These are phyloP conservation scores for Plasmodium gaboni DNA, from an alignment of 169 alveolate genomes.

Conservation along the genomic window DNA sequence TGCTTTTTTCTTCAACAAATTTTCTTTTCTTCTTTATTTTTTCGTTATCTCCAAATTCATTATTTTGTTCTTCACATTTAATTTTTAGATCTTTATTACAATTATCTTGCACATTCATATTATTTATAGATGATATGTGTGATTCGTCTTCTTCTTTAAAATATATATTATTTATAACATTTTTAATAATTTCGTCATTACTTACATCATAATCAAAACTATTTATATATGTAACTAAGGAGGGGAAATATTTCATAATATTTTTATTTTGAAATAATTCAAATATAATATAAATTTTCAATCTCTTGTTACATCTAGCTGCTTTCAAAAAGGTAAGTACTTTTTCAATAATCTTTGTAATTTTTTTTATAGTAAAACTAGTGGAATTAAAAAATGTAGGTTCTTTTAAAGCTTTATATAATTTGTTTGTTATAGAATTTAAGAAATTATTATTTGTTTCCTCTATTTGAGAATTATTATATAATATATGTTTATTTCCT, in stretches of 20 bases:
- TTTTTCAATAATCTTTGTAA: slow-evolving; percentile 18
- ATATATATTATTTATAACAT: slow-evolving; percentile 15
- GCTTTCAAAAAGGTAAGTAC: slow-evolving; percentile 18
- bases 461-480: neutral
- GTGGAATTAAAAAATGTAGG: slow-evolving; percentile 8
- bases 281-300: slow-evolving; percentile 35
- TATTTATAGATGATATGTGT: neutral
- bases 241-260: slow-evolving; percentile 37
- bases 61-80: neutral
- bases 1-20: too few species aligned
- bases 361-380: neutral
- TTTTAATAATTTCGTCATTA: slow-evolving; percentile 28
- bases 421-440: neutral
- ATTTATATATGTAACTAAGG: slow-evolving; percentile 9
- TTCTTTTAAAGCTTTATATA: slow-evolving; percentile 23
- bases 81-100: neutral
- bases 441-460: neutral
- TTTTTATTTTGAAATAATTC: slow-evolving; percentile 45
- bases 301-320: slow-evolving; percentile 40
- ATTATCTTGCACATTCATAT: neutral
- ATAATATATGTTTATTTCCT: neutral
- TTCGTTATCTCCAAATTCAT: neutral
- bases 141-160: neutral
- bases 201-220: slow-evolving; percentile 11
- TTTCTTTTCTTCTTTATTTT: neutral